Evolutionary conservation across 2,329 filamentous ascomycete species (phyloP).

Genomic region (Ophiocordyceps camponoti-saundersi): DNA sequence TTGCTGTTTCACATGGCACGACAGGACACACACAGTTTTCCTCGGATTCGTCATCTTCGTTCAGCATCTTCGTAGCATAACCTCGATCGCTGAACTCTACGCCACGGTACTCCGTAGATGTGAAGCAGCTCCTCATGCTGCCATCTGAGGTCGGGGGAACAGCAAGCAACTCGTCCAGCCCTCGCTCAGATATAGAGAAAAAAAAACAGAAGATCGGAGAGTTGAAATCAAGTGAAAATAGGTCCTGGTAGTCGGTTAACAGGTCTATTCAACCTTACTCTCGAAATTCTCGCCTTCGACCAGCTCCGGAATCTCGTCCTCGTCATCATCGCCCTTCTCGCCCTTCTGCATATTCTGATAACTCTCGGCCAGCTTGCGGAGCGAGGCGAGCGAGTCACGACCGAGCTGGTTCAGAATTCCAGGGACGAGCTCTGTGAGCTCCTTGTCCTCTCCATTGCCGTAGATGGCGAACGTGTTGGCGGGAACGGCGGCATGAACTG

Average conservation of each 20-base stretch:
- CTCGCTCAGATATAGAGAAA: neutral
- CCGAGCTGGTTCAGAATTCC: conserved; percentile 99
- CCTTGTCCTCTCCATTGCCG: conserved; percentile 97
- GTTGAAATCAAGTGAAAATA: neutral
- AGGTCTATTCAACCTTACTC: conserved; percentile 76
- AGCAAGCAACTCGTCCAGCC: neutral
- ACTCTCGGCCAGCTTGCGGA: conserved; percentile 96
- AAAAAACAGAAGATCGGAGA: neutral
- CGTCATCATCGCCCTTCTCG: conserved; percentile 70
- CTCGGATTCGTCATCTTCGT: conserved; percentile 11
- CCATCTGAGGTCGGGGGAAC: neutral
- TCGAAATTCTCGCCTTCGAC: conserved; percentile 98
- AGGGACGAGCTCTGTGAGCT: conserved; percentile 97
- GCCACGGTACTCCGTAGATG: neutral
- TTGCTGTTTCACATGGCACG: too few relatives aligned
- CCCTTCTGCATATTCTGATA: conserved; percentile 99
- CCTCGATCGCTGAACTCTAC: neutral
- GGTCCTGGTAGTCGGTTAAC: neutral
- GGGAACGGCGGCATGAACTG: conserved; percentile 92
- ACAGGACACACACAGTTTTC: neutral
- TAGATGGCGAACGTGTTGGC: conserved; percentile 99
- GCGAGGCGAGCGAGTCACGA: conserved; percentile 90
- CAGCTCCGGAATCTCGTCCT: conserved; percentile 82
- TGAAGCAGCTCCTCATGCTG: neutral
- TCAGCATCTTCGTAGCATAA: neutral